Conservation (phyloP, 2,329 filamentous ascomycete species). For the Colletotrichum melonis region DNA sequence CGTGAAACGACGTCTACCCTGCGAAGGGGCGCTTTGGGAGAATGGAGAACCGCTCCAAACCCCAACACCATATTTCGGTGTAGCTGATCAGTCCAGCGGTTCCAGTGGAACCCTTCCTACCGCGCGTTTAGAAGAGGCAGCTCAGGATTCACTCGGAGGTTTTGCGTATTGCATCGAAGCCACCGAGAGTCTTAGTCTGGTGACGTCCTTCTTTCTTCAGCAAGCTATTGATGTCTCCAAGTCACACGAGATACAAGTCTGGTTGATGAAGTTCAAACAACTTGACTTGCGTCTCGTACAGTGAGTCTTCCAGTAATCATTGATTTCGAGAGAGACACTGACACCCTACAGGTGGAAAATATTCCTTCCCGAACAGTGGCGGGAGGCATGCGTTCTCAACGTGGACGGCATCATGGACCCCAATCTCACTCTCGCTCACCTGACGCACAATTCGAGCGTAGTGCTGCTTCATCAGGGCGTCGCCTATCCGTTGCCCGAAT, state of each 20-base stretch:
- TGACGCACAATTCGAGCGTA: constrained; percentile 48
- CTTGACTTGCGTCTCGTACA: constrained; percentile 54
- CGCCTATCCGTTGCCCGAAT: constrained; percentile 48
- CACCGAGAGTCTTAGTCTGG: constrained; percentile 54
- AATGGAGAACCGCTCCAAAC: constrained; percentile 47
- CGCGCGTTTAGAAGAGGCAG: constrained; percentile 38
- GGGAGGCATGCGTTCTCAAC: constrained; percentile 52
- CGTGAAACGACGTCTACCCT: constrained; percentile 50
- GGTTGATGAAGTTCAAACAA: constrained; percentile 58
- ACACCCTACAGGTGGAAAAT: constrained; percentile 52
- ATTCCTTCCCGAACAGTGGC: constrained; percentile 56
- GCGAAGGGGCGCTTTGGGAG: constrained; percentile 52
- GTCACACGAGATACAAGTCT: constrained; percentile 49
- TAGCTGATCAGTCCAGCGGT: constrained; percentile 45
- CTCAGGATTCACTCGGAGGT: constrained; percentile 47
- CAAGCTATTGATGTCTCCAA: constrained; percentile 51
- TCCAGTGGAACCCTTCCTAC: constrained; percentile 35
- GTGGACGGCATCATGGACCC: constrained; percentile 54
- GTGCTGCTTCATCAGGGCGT: constrained; percentile 54
- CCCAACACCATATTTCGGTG: constrained; percentile 53
- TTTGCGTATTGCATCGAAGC: constrained; percentile 60
- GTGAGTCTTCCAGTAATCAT: constrained; percentile 39
- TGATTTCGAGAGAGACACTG: background rate
- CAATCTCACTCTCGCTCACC: constrained; percentile 50
- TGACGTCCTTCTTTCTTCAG: constrained; percentile 56